phyloP scores from a whole-genome alignment of 768 basidiomycete species.

The Rhizopogon vulgaris region DNA sequence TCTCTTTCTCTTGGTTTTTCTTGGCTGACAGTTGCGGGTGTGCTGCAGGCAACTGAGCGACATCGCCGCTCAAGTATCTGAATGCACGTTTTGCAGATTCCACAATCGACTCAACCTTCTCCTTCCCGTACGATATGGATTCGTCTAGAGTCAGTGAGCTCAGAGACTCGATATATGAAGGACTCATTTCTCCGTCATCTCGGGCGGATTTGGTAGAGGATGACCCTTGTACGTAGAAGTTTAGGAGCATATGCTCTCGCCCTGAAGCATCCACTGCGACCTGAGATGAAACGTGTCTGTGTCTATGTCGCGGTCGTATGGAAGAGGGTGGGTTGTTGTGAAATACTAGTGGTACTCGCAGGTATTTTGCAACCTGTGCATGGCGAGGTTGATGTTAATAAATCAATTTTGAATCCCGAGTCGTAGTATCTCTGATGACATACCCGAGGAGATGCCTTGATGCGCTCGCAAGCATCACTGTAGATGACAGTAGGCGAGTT shows the following conservation, averaged over 20 bases:
- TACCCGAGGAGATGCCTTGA: constrained; percentile 42
- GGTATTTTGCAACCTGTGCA: constrained; percentile 58
- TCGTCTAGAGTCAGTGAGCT: constrained; percentile 55
- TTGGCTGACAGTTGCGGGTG: constrained; percentile 21
- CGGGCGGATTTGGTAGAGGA: constrained; percentile 32
- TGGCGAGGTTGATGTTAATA: neutral
- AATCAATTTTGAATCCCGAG: neutral
- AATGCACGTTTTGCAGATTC: constrained; percentile 55
- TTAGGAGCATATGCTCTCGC: constrained; percentile 78
- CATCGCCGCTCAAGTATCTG: constrained; percentile 67
- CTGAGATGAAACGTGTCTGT: constrained; percentile 76
- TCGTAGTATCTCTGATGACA: constrained; percentile 7
- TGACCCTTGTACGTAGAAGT: constrained; percentile 71
- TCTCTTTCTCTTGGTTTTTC: constrained; percentile 25
- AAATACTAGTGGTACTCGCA: constrained; percentile 63
- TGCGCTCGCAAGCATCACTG: constrained; percentile 47
- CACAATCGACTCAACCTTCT: constrained; percentile 32
- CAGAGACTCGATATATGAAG: constrained; percentile 39
- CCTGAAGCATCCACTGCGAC: constrained; percentile 68
- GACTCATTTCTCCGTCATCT: constrained; percentile 22
- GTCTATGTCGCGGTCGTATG: constrained; percentile 72
- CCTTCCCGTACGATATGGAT: constrained; percentile 39
- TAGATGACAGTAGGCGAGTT: constrained; percentile 85
- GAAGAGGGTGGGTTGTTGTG: constrained; percentile 80
- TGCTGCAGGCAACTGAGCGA: constrained; percentile 32